These are phyloP conservation scores for Pichia sp. DNA, from an alignment of 1,139 yeast species.

Conservation along the genomic window DNA sequence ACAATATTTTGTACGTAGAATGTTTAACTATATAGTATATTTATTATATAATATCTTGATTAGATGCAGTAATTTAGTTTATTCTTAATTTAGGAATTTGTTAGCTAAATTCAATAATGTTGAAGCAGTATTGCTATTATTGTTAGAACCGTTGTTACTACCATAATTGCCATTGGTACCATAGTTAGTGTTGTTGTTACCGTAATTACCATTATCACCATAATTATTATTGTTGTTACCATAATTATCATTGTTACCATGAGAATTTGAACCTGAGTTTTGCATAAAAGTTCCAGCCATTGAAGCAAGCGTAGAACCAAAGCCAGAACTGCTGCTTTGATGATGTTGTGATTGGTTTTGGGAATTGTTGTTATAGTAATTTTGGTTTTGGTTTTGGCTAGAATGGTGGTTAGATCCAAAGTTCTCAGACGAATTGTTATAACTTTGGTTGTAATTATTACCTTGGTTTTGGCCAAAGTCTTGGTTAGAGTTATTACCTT, in stretches of 20 bases:
- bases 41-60: no score
- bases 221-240: neutral
- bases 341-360: neutral
- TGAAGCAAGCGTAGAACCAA: neutral
- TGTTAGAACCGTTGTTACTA: neutral
- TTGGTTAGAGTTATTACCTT: neutral
- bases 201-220: neutral
- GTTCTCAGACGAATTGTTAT: no score
- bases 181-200: neutral
- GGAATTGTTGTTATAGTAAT: slow-evolving; percentile 1
- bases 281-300: slow-evolving; percentile 1
- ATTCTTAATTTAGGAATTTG: slow-evolving; percentile 8
- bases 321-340: neutral
- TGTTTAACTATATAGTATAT: no score
- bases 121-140: slow-evolving; percentile 3
- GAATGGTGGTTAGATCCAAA: neutral
- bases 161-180: slow-evolving; percentile 1
- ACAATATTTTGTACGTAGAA: no score
- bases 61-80: no score
- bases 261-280: neutral
- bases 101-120: slow-evolving; percentile 12
- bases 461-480: neutral
- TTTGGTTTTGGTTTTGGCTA: neutral
- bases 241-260: neutral
- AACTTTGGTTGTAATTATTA: neutral